phyloP scores from a whole-genome alignment of 768 basidiomycete genomes.

The Chiua virens region DNA sequence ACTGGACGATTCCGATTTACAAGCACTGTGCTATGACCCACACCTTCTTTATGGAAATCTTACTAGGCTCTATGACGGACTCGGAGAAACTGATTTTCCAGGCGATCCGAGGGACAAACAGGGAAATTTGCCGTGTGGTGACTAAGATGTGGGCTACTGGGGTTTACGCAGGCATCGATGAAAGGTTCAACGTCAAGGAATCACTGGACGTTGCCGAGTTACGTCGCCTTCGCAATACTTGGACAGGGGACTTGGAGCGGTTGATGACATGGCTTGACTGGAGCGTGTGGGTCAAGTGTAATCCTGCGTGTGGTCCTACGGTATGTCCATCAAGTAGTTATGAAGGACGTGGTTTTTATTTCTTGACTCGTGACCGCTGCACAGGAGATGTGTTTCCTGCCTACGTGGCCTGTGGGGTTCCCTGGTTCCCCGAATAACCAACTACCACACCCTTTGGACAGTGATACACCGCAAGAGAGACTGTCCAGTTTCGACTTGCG shows the following conservation, averaged over 20 bases:
- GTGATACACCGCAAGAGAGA: not conserved
- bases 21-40: constrained; percentile 21
- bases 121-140: constrained; percentile 2
- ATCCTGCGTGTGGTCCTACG: constrained; percentile 43
- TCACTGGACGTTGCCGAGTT: not conserved
- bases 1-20: constrained; percentile 31
- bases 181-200: not conserved
- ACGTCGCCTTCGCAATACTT: constrained; percentile 19
- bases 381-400: constrained; percentile 6
- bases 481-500: not conserved
- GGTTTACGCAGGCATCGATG: constrained; percentile 7
- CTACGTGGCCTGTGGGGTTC: constrained; percentile 3
- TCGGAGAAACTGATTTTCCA: not conserved
- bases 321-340: constrained; percentile 28
- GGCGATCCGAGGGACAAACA: not conserved
- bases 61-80: constrained; percentile 18
- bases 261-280: constrained; percentile 52
- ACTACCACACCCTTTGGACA: too few relatives aligned
- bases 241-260: constrained; percentile 33
- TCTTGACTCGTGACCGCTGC: not conserved
- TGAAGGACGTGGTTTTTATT: too few relatives aligned
- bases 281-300: constrained; percentile 47
- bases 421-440: too few relatives aligned
- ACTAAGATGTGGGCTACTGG: constrained; percentile 19
- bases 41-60: constrained; percentile 5